These are phyloP conservation scores for Phytophthora pseudosyringae DNA, from an alignment of 352 stramenopile species.

Conservation along the genomic window DNA sequence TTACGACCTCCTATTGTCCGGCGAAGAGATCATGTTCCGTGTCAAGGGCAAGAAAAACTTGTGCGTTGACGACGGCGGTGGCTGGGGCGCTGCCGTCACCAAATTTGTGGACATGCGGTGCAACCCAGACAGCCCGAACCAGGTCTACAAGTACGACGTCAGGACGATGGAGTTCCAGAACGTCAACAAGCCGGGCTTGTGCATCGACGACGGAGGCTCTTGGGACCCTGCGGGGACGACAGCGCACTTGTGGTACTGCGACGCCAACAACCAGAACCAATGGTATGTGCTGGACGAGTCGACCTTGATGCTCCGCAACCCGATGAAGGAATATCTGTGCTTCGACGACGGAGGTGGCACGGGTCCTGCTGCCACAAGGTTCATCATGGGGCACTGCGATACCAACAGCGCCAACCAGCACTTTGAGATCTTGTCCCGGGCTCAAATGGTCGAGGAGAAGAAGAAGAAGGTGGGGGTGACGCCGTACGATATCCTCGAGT, in stretches of 20 bases:
- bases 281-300: conserved; percentile 32
- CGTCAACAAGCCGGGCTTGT: conserved; percentile 25
- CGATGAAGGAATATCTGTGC: conserved; percentile 40
- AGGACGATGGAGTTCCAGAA: conserved; percentile 20
- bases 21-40: conserved; percentile 33
- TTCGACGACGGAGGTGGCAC: conserved; percentile 39
- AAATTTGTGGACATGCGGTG: conserved; percentile 30
- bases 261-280: conserved; percentile 35
- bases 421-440: conserved; percentile 28
- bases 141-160: conserved; percentile 28
- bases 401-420: conserved; percentile 25
- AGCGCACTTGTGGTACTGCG: conserved; percentile 27
- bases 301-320: conserved; percentile 41
- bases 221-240: conserved; percentile 14
- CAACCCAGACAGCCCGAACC: conserved; percentile 30
- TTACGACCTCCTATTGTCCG: conserved; percentile 26
- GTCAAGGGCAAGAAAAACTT: conserved; percentile 34
- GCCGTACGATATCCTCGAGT: conserved; percentile 15
- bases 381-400: conserved; percentile 25
- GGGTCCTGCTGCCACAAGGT: conserved; percentile 9
- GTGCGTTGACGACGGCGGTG: conserved; percentile 46
- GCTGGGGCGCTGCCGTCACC: conserved; percentile 17
- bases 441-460: conserved; percentile 13
- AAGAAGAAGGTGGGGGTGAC: conserved; percentile 15
- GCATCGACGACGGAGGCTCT: conserved; percentile 25